Conservation (phyloP, 768 basidiomycete species). For the Gymnopilus dilepis region DNA sequence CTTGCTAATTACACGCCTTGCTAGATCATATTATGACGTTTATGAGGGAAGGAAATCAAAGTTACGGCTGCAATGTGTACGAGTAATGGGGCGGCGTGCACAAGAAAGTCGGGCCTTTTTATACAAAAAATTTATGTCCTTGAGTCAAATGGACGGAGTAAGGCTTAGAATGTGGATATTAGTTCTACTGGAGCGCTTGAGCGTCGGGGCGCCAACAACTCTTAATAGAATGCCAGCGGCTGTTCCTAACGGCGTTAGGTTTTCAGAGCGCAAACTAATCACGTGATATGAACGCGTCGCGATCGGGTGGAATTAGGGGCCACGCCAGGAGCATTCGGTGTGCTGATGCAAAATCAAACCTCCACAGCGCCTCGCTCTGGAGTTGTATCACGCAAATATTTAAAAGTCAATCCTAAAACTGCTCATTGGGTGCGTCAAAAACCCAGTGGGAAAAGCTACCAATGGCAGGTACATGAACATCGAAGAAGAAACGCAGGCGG, state of each 20-base stretch:
- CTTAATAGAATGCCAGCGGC: background rate
- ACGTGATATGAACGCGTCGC: background rate
- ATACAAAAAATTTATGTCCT: too few species aligned
- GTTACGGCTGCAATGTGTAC: conserved; percentile 57
- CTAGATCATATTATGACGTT: conserved; percentile 69
- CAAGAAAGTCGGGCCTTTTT: too few species aligned
- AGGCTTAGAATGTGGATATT: too few species aligned
- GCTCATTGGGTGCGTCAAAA: conserved; percentile 4
- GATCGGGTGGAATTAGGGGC: background rate
- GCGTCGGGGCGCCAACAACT: too few species aligned
- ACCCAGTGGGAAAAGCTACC: conserved; percentile 4
- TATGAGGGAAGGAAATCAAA: conserved; percentile 65
- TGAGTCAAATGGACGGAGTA: too few species aligned
- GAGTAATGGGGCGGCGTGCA: conserved; percentile 32
- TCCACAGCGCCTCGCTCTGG: background rate
- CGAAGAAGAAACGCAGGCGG: background rate
- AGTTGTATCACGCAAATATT: background rate
- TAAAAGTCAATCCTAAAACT: background rate
- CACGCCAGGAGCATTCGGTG: too few species aligned
- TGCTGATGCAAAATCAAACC: too few species aligned
- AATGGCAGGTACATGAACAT: background rate
- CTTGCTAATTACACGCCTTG: too few species aligned
- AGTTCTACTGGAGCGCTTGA: too few species aligned
- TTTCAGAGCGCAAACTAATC: background rate
- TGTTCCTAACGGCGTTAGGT: background rate